Base-by-base conservation (phyloP, 176 grass and related monocot species). In the Lolium rigidum region DNA sequence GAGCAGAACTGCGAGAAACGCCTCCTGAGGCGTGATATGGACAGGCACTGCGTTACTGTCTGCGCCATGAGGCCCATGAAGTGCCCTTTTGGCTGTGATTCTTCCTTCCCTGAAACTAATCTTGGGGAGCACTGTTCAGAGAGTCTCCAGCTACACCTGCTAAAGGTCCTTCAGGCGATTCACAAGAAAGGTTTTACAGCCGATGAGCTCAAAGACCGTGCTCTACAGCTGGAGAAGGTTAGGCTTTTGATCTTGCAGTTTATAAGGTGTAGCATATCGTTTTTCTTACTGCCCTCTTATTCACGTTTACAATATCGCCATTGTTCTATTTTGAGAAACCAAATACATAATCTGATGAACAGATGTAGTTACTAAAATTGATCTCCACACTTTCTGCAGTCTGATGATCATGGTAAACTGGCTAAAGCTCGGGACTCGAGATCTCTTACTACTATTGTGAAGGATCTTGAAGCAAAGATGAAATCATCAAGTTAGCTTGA, bases 1-100 rank as follows among this genome's bases (percentile, higher is more conserved):
- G 95, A 98, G 74, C 95, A 98, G 87, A 82, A 74, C 38, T 98
- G 93, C 6, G 74, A 83, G 24, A 84, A 90, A 84, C 79, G 58
- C 24, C 84, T 98, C 31, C 31, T 94, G 44, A 92, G 95, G 69
- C 79, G 83, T 41, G 95, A 98, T 43, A 98, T 95, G 95, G 95
- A 98, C 41, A 84, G 91, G 10, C 95, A 98, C 18, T 98, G 95
- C 10, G 92, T 98, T 44, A 98, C 93, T 4, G 89, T 94, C 17
- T 98, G 95, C 83, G 59, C 90, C 17, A 92, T 94, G 95, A 95
- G 90, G 90, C 78, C 92, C 68, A 89, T 95, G 73, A 98, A 95
- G 18, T 98, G 95, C 80, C 91, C 91, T 39, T 98, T 98, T 0
- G 91, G 91, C 0, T 98, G 95, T 31, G 93, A 95, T 38, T 95